Conservation (phyloP, 805 yeast genomes). For the Lipomyces sp. region DNA sequence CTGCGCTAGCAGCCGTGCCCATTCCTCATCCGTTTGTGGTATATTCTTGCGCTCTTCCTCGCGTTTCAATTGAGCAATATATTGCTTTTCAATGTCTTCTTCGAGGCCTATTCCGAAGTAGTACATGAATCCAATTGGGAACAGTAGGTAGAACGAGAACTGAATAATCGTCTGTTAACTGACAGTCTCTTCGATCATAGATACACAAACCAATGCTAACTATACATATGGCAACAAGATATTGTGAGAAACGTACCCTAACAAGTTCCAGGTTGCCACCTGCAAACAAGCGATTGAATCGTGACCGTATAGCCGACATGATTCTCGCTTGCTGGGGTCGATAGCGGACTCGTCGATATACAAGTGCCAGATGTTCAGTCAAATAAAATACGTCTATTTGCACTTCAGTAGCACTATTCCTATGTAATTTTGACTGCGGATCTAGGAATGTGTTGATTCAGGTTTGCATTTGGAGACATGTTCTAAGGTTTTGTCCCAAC, state of each 20-base stretch:
- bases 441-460: no score
- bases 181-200: background rate
- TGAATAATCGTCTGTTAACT: slow-evolving; percentile 6
- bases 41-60: slow-evolving; percentile 1
- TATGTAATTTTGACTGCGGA: no score
- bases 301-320: slow-evolving; percentile 5
- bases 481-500: no score
- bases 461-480: no score
- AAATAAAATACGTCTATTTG: no score
- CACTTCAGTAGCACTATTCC: no score
- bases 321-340: background rate
- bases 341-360: background rate
- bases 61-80: slow-evolving; percentile 11
- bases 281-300: slow-evolving; percentile 21
- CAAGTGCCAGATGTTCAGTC: no score
- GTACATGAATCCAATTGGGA: slow-evolving; percentile 36
- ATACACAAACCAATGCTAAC: background rate
- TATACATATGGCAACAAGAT: background rate
- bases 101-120: slow-evolving; percentile 33
- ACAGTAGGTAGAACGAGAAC: slow-evolving; percentile 30
- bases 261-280: slow-evolving; percentile 33
- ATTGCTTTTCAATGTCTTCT: slow-evolving; percentile 28
- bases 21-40: slow-evolving; percentile 19
- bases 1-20: slow-evolving; percentile 7
- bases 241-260: slow-evolving; percentile 17